phyloP scores from a whole-genome alignment of 1,139 yeast species.

The Hansenula sp. region DNA sequence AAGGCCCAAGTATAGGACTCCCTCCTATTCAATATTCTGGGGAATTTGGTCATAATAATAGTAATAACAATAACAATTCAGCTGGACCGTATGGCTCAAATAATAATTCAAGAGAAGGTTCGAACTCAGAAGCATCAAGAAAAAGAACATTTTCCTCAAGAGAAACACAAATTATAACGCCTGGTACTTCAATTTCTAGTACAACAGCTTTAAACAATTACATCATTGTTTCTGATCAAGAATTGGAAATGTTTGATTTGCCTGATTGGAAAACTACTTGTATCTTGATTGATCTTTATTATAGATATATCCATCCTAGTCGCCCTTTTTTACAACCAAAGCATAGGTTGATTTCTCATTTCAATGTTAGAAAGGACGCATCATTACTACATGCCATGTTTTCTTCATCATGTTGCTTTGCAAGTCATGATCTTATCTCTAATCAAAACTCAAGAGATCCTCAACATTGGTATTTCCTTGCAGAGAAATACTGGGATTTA shows the following conservation, averaged over 20 bases:
- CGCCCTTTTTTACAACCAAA: slow-evolving; percentile 44
- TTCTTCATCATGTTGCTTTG: slow-evolving; percentile 36
- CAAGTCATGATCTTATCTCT: slow-evolving; percentile 22
- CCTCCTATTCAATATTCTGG: background rate
- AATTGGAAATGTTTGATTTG: slow-evolving; percentile 32
- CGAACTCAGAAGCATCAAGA: background rate
- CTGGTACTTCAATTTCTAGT: slow-evolving; percentile 2
- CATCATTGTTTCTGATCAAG: slow-evolving; percentile 23
- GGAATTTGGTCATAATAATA: background rate
- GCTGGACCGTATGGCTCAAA: background rate
- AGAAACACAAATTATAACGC: background rate
- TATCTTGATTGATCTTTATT: slow-evolving; percentile 42
- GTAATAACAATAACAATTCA: no score
- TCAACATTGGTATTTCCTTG: slow-evolving; percentile 37
- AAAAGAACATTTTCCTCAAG: background rate
- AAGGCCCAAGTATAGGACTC: background rate
- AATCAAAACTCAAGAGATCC: slow-evolving; percentile 29
- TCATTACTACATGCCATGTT: slow-evolving; percentile 46
- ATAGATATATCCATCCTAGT: slow-evolving; percentile 42
- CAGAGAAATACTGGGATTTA: slow-evolving; percentile 34
- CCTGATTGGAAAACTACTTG: slow-evolving; percentile 40
- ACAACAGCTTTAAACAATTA: slow-evolving; percentile 6
- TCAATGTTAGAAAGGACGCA: slow-evolving; percentile 32
- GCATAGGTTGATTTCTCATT: slow-evolving; percentile 29
- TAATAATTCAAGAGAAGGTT: background rate